A percentile compares a stretch with the other conserved stretches of the same genome.
These are phyloP conservation scores for Phaeosphaeriaceae sp. DNA, from an alignment of 2,329 filamentous ascomycete species.

Conservation along the genomic window DNA sequence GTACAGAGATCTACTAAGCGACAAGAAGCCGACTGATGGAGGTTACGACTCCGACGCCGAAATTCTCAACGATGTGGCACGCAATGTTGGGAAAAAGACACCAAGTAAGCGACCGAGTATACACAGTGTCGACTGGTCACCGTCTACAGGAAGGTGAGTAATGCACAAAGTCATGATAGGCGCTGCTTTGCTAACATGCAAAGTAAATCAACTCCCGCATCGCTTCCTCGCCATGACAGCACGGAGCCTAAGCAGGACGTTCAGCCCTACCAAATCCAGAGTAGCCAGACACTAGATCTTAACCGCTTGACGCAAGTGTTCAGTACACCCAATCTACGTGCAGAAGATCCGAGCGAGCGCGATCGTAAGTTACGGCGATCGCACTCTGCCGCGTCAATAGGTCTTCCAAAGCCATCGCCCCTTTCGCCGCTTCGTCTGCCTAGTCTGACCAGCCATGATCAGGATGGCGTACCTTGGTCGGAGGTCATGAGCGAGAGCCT, in stretches of 20 bases:
- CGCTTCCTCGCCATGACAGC: constrained; percentile 25
- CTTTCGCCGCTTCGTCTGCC: constrained; percentile 37
- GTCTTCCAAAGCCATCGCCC: constrained; percentile 26
- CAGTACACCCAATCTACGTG: constrained; percentile 39
- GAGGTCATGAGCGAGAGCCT: constrained; percentile 38
- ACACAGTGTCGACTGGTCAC: constrained; percentile 44
- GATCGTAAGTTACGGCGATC: constrained; percentile 35
- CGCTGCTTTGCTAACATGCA: constrained; percentile 12
- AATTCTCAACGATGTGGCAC: constrained; percentile 41
- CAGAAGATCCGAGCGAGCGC: constrained; percentile 17
- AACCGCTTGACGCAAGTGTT: constrained; percentile 32
- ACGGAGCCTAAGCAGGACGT: constrained; percentile 12
- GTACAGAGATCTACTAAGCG: constrained; percentile 40
- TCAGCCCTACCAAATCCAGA: constrained; percentile 32
- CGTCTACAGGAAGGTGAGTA: constrained; percentile 36
- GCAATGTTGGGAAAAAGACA: constrained; percentile 36
- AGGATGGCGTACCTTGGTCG: constrained; percentile 35
- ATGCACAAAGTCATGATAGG: background rate
- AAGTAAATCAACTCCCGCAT: constrained; percentile 37
- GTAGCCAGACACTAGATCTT: constrained; percentile 19
- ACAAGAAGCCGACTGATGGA: constrained; percentile 41
- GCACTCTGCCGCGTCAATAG: constrained; percentile 39
- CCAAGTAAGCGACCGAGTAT: constrained; percentile 43
- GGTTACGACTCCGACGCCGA: constrained; percentile 49
- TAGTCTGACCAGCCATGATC: constrained; percentile 31